Conservation (phyloP, 306 rosid genomes). For the Quercus bicolor region DNA sequence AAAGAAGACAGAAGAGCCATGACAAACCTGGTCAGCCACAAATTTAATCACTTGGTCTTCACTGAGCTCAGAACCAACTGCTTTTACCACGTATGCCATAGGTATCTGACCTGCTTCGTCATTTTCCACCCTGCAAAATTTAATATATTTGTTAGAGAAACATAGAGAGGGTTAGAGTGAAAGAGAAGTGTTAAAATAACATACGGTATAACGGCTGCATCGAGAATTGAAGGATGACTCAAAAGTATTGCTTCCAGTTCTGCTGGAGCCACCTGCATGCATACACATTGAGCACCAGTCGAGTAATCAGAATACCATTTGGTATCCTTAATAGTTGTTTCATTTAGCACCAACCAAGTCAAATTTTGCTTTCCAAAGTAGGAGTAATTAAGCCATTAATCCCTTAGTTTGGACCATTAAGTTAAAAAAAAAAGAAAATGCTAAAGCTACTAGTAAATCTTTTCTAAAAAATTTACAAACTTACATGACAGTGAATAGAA, state of each 20-base stretch:
- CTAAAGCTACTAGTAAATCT: too few relatives aligned
- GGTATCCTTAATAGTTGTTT: too few relatives aligned
- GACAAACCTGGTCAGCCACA: slow-evolving; percentile 68
- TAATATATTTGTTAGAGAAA: neutral
- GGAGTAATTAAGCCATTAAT: too few relatives aligned
- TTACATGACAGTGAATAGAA: too few relatives aligned
- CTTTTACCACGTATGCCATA: slow-evolving; percentile 82
- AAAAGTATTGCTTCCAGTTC: slow-evolving; percentile 80
- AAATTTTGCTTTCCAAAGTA: too few relatives aligned
- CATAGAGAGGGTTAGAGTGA: neutral
- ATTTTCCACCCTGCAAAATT: slow-evolving; percentile 59
- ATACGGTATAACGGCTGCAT: slow-evolving; percentile 88
- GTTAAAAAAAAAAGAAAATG: accelerated
- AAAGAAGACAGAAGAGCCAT: neutral
- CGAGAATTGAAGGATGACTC: slow-evolving; percentile 72
- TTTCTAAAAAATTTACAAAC: too few relatives aligned
- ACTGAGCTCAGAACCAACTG: slow-evolving; percentile 43
- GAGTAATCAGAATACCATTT: too few relatives aligned
- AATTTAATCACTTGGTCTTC: slow-evolving; percentile 76
- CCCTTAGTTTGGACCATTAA: too few relatives aligned
- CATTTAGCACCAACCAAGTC: too few relatives aligned
- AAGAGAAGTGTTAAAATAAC: slow-evolving; percentile 10
- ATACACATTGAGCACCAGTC: slow-evolving; percentile 15
- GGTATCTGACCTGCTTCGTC: slow-evolving; percentile 88
- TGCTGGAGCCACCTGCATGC: slow-evolving; percentile 92